A percentile compares a stretch with the other conserved stretches of the same genome.
phyloP scores from a whole-genome alignment of 1,284 basidiomycete species.

The Cryptococcus sp. region DNA sequence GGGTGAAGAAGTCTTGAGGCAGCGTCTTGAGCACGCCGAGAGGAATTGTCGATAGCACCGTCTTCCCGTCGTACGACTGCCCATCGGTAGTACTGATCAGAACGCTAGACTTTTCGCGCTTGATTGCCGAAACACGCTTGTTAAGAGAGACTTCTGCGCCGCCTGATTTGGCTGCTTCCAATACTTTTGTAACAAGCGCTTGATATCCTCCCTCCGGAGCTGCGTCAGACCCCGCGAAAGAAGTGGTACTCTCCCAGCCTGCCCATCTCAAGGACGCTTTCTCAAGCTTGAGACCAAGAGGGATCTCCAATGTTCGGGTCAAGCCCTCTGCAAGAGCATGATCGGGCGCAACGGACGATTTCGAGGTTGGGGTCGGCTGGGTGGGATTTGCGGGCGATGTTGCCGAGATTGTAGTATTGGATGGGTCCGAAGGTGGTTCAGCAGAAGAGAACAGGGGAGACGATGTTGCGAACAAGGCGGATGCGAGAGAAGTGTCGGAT shows the following conservation, averaged over 20 bases:
- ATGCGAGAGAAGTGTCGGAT: constrained; percentile 37
- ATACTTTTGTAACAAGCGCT: constrained; percentile 50
- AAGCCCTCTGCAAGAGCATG: constrained; percentile 41
- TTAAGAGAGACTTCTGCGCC: constrained; percentile 50
- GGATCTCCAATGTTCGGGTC: constrained; percentile 56
- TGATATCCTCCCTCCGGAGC: constrained; percentile 58
- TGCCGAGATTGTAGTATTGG: constrained; percentile 10
- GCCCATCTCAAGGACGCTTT: constrained; percentile 49
- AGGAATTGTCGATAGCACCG: constrained; percentile 54
- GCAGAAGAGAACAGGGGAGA: constrained; percentile 35
- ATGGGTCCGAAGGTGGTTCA: constrained; percentile 30
- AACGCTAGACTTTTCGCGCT: constrained; percentile 23
- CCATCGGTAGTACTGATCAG: constrained; percentile 37
- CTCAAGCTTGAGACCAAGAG: constrained; percentile 55
- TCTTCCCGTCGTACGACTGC: constrained; percentile 40
- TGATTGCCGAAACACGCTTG: constrained; percentile 33
- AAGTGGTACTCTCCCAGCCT: constrained; percentile 51
- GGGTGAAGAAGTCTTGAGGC: constrained; percentile 39
- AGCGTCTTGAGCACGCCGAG: constrained; percentile 52
- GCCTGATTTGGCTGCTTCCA: constrained; percentile 40
- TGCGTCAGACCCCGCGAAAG: constrained; percentile 56
- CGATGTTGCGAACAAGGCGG: constrained; percentile 38
- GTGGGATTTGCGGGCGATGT: constrained; percentile 3
- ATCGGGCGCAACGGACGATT: constrained; percentile 15
- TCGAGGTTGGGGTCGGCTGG: constrained; percentile 1